A percentile compares a stretch with the other conserved stretches of the same genome.
phyloP scores from a whole-genome alignment of 2,329 filamentous ascomycete genomes.

The Macrophomina pseudophaseolina region DNA sequence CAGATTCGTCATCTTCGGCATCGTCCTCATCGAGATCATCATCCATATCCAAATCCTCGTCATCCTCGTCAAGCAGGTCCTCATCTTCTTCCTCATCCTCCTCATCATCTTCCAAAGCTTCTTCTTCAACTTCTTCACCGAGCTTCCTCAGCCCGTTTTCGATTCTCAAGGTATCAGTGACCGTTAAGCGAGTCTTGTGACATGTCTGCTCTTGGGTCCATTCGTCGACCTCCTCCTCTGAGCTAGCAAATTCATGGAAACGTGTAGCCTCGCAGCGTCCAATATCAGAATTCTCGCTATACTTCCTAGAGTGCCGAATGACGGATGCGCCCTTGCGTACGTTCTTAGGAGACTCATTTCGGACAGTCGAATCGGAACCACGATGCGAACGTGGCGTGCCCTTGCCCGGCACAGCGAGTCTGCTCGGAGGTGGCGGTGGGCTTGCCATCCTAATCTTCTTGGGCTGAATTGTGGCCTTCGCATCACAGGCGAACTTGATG shows the following conservation, averaged over 20 bases:
- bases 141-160: constrained; percentile 87
- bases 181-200: constrained; percentile 74
- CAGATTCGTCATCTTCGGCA: constrained; percentile 47
- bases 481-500: constrained; percentile 78
- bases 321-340: constrained; percentile 43
- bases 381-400: constrained; percentile 45
- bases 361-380: constrained; percentile 57
- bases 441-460: constrained; percentile 45
- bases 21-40: constrained; percentile 48
- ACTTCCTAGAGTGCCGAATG: constrained; percentile 40
- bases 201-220: constrained; percentile 79
- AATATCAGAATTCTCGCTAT: constrained; percentile 47
- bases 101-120: constrained; percentile 73
- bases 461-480: constrained; percentile 46
- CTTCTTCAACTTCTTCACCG: constrained; percentile 88
- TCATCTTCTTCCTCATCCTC: constrained; percentile 72
- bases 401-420: constrained; percentile 39
- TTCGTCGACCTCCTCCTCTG: constrained; percentile 76
- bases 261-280: constrained; percentile 60
- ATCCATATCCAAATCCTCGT: constrained; percentile 36
- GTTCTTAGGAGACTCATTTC: constrained; percentile 53
- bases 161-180: constrained; percentile 87
- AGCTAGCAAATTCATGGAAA: constrained; percentile 93
- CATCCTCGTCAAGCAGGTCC: constrained; percentile 61
- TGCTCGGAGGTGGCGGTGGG: constrained; percentile 45